Conservation (phyloP, 1,284 basidiomycete species). For the Ustilago nuda region DNA sequence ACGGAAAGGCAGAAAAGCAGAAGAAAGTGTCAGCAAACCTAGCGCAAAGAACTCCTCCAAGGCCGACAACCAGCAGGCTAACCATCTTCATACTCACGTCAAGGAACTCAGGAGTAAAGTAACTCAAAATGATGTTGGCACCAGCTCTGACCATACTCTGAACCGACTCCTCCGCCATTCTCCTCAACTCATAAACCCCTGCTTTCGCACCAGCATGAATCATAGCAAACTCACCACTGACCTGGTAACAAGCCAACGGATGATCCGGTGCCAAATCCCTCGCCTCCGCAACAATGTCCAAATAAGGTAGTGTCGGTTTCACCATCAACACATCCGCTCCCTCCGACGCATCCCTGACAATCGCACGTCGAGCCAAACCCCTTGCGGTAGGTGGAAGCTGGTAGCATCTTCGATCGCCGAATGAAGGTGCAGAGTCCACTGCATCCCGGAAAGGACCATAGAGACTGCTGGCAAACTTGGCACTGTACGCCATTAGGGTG, state of each 20-base stretch:
- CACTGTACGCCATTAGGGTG: constrained; percentile 97
- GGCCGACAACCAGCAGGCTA: not conserved
- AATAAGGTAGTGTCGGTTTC: constrained; percentile 94
- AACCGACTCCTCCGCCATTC: constrained; percentile 92
- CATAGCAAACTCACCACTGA: constrained; percentile 92
- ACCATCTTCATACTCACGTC: constrained; percentile 39
- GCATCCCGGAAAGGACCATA: constrained; percentile 99
- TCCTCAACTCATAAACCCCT: constrained; percentile 89
- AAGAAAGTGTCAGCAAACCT: not conserved
- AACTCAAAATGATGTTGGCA: constrained; percentile 87
- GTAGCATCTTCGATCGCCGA: constrained; percentile 96
- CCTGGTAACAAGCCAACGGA: constrained; percentile 87
- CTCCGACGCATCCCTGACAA: constrained; percentile 88
- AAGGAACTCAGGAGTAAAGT: constrained; percentile 91
- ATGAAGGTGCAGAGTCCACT: constrained; percentile 91
- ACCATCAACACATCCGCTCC: constrained; percentile 99
- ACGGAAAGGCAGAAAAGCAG: not conserved
- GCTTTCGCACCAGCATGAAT: constrained; percentile 90
- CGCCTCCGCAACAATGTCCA: constrained; percentile 93
- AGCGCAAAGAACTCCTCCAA: not conserved
- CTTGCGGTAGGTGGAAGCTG: constrained; percentile 90
- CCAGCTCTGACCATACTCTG: constrained; percentile 92
- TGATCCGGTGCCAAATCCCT: constrained; percentile 83
- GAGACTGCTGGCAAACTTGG: constrained; percentile 95
- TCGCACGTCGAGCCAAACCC: constrained; percentile 90